A percentile compares a stretch with the other conserved stretches of the same genome.
phyloP scores from a whole-genome alignment of 2,329 filamentous ascomycete genomes.

The Scolecobasidium constrictum region DNA sequence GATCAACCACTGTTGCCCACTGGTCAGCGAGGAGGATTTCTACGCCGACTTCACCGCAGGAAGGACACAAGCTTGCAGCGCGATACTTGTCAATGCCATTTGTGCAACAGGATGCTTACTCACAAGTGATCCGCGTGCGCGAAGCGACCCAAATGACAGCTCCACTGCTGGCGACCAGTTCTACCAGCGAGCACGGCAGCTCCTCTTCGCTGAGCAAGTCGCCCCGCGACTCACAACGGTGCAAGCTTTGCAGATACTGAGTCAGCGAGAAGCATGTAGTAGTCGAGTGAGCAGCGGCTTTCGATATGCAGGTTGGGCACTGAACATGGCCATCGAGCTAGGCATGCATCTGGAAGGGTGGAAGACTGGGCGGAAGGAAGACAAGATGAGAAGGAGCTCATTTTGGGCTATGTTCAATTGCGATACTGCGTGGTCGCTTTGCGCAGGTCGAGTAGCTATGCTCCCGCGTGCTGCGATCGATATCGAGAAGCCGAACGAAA shows the following conservation, averaged over 20 bases:
- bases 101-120: conserved; percentile 58
- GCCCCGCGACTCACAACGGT: conserved; percentile 58
- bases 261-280: conserved; percentile 61
- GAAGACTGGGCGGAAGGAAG: conserved; percentile 22
- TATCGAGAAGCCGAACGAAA: conserved; percentile 30
- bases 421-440: conserved; percentile 30
- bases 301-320: conserved; percentile 61
- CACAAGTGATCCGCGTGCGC: conserved; percentile 52
- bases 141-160: conserved; percentile 50
- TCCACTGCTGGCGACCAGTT: conserved; percentile 63
- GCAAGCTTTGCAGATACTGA: conserved; percentile 67
- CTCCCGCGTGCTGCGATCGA: conserved; percentile 37
- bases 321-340: conserved; percentile 62
- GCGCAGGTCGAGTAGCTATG: conserved; percentile 35
- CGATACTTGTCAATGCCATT: conserved; percentile 55
- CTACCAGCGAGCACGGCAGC: conserved; percentile 55
- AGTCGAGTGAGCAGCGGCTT: conserved; percentile 63
- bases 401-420: conserved; percentile 32
- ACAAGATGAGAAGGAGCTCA: conserved; percentile 37
- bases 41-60: conserved; percentile 52
- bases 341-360: conserved; percentile 46
- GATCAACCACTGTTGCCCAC: conserved; percentile 64
- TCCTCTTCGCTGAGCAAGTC: conserved; percentile 43
- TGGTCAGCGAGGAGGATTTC: conserved; percentile 62
- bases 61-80: conserved; percentile 54